phyloP scores from a whole-genome alignment of 257 asterid species.

The Ophiorrhiza pumila region DNA sequence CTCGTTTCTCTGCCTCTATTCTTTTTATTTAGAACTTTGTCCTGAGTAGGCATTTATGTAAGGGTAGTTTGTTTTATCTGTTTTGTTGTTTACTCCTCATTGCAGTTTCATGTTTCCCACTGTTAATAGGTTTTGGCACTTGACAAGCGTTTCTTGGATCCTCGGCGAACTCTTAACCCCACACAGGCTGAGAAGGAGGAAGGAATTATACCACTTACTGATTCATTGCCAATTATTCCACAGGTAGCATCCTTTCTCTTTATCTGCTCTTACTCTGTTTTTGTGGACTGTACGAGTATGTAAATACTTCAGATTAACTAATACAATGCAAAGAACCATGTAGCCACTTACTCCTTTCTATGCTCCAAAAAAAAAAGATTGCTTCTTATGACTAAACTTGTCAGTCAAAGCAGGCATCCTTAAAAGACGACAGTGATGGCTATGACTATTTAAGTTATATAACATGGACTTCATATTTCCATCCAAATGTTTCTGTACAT shows the following conservation, averaged over 20 bases:
- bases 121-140: constrained; percentile 85
- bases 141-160: constrained; percentile 92
- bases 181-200: constrained; percentile 97
- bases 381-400: background rate
- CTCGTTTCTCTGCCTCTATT: constrained; percentile 12
- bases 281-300: background rate
- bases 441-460: no score
- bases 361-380: no score
- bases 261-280: background rate
- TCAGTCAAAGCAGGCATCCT: background rate
- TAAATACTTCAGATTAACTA: no score
- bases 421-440: background rate
- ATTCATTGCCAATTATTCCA: constrained; percentile 87
- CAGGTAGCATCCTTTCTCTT: constrained; percentile 44
- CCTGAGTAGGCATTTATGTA: background rate
- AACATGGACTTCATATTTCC: no score
- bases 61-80: background rate
- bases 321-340: no score
- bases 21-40: background rate
- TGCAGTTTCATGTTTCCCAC: constrained; percentile 6
- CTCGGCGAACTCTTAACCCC: constrained; percentile 89
- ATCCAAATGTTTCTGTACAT: no score
- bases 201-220: constrained; percentile 95
- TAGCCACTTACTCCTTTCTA: no score
- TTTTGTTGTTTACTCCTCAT: background rate